phyloP scores from a whole-genome alignment of 805 yeast species.

The Zygotorulaspora chibaensis region DNA sequence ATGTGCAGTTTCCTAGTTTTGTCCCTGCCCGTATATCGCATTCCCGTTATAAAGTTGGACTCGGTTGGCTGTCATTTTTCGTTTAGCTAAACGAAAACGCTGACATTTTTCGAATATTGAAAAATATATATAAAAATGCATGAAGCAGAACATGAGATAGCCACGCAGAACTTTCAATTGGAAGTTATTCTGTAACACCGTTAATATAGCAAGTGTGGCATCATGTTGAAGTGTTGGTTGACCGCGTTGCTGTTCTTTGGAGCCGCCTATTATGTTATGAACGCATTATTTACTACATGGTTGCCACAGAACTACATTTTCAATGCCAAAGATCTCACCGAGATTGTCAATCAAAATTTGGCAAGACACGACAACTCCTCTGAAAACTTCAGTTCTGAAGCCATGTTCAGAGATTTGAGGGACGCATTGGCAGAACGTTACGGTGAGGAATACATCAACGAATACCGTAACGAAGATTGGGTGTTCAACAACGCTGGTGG shows the following conservation, averaged over 20 bases:
- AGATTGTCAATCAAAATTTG: conserved; percentile 53
- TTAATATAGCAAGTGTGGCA: neutral
- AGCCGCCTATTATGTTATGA: conserved; percentile 23
- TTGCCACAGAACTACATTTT: conserved; percentile 69
- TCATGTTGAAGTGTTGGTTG: conserved; percentile 24
- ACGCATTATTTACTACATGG: conserved; percentile 49
- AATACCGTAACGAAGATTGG: conserved; percentile 78
- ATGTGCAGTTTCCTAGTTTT: too few relatives aligned
- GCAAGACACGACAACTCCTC: conserved; percentile 40
- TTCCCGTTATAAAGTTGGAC: too few relatives aligned
- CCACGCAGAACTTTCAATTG: too few relatives aligned
- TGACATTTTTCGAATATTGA: neutral
- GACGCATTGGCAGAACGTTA: conserved; percentile 56
- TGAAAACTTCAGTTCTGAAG: conserved; percentile 53
- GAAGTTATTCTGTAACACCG: too few relatives aligned
- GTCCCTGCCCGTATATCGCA: too few relatives aligned
- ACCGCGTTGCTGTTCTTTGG: conserved; percentile 17
- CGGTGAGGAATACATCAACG: conserved; percentile 69
- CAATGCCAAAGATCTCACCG: conserved; percentile 58
- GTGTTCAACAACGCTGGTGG: conserved; percentile 97
- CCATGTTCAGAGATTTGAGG: conserved; percentile 58
- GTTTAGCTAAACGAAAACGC: neutral
- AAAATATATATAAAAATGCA: neutral
- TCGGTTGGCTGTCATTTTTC: neutral
- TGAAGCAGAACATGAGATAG: neutral